Percentiles rank a stretch among this genome's conserved stretches.
Evolutionary conservation across 179 eudicot genomes (phyloP).

Genomic region (Spinacia oleracea): DNA sequence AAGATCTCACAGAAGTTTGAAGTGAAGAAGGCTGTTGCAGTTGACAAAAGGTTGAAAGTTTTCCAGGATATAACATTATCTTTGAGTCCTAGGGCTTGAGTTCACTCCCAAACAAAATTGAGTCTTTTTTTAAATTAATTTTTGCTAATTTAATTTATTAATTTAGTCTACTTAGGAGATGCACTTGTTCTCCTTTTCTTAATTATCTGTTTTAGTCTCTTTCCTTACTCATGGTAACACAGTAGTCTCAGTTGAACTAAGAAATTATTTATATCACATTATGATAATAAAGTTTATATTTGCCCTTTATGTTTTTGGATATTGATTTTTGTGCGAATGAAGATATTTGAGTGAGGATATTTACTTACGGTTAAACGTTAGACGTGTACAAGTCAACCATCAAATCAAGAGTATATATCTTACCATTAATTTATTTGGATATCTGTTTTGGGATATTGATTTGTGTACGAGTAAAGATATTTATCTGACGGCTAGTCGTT

Average conservation of each 20-base stretch:
- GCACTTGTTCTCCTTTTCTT: slow-evolving; percentile 69
- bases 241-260: slow-evolving; percentile 8
- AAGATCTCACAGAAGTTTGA: slow-evolving; percentile 22
- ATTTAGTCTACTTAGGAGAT: slow-evolving; percentile 47
- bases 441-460: too few relatives aligned
- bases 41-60: slow-evolving; percentile 67
- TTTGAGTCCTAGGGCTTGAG: slow-evolving; percentile 67
- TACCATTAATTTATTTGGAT: too few relatives aligned
- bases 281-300: slow-evolving; percentile 14
- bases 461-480: too few relatives aligned
- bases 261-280: background rate
- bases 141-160: slow-evolving; percentile 14
- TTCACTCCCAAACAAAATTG: background rate
- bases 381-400: too few relatives aligned
- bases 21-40: slow-evolving; percentile 33
- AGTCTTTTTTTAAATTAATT: background rate
- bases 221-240: too few relatives aligned
- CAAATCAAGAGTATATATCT: too few relatives aligned
- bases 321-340: too few relatives aligned
- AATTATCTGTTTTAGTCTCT: slow-evolving; percentile 17
- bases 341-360: too few relatives aligned
- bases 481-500: too few relatives aligned
- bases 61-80: slow-evolving; percentile 81
- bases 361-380: too few relatives aligned
- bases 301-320: too few relatives aligned